phyloP scores from a whole-genome alignment of 2,329 filamentous ascomycete species.

The Xylariaceae sp. region DNA sequence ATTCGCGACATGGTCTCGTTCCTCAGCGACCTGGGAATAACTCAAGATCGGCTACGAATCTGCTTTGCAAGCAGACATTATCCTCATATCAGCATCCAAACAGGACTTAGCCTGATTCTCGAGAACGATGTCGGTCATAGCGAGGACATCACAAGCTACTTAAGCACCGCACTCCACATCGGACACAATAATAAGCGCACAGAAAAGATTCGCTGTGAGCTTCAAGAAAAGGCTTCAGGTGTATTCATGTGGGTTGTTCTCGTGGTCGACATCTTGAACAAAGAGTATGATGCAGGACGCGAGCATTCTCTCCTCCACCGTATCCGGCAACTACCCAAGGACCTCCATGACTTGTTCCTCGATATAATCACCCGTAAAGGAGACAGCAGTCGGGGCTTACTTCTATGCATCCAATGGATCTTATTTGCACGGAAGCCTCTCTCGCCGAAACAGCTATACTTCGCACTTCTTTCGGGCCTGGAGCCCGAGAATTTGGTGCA shows the following conservation, averaged over 20 bases:
- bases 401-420: slow-evolving; percentile 13
- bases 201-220: slow-evolving; percentile 1
- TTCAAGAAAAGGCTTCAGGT: slow-evolving; percentile 8
- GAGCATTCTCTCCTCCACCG: background rate
- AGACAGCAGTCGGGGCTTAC: background rate
- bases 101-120: slow-evolving; percentile 1
- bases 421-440: slow-evolving; percentile 8
- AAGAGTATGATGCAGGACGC: slow-evolving; percentile 3
- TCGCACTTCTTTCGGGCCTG: slow-evolving; percentile 2
- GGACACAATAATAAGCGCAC: background rate
- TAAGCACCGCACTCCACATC: background rate
- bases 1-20: slow-evolving; percentile 43
- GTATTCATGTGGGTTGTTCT: slow-evolving; percentile 17
- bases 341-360: slow-evolving; percentile 9
- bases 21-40: slow-evolving; percentile 37
- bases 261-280: slow-evolving; percentile 11
- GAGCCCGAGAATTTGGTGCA: background rate
- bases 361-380: slow-evolving; percentile 6
- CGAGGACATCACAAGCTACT: slow-evolving; percentile 6
- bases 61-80: slow-evolving; percentile 43
- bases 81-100: slow-evolving; percentile 32
- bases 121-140: slow-evolving; percentile 6
- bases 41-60: slow-evolving; percentile 26
- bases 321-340: slow-evolving; percentile 4
- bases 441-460: slow-evolving; percentile 5